Conservation (phyloP, 2,329 filamentous ascomycete genomes). For the Thermomyces lanuginosus region DNA sequence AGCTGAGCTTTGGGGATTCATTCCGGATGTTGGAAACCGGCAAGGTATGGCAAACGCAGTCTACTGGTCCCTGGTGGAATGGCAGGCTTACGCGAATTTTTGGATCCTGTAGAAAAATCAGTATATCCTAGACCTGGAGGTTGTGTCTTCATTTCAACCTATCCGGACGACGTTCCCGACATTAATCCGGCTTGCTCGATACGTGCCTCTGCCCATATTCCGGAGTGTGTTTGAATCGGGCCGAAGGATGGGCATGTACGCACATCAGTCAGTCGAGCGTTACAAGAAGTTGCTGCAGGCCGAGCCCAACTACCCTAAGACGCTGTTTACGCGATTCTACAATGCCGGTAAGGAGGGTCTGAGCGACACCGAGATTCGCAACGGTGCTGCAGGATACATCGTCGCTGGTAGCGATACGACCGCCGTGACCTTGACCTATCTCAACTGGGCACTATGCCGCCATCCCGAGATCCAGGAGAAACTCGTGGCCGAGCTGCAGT, state of each 20-base stretch:
- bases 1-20: slow-evolving; percentile 40
- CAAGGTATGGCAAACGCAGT: slow-evolving; percentile 19
- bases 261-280: slow-evolving; percentile 11
- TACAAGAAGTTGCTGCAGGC: slow-evolving; percentile 10
- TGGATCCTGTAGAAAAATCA: slow-evolving; percentile 21
- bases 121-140: slow-evolving; percentile 25
- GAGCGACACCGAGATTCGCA: slow-evolving; percentile 19
- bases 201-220: slow-evolving; percentile 13
- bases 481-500: slow-evolving; percentile 32
- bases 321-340: slow-evolving; percentile 21
- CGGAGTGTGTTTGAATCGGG: slow-evolving; percentile 8
- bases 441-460: slow-evolving; percentile 22
- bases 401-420: slow-evolving; percentile 39
- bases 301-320: slow-evolving; percentile 16
- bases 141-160: slow-evolving; percentile 3
- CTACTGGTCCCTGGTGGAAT: not conserved
- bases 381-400: slow-evolving; percentile 31
- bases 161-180: slow-evolving; percentile 10
- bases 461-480: slow-evolving; percentile 24
- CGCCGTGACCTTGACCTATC: slow-evolving; percentile 34
- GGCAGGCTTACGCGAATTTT: not conserved
- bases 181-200: slow-evolving; percentile 8
- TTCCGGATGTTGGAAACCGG: slow-evolving; percentile 37
- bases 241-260: slow-evolving; percentile 11
- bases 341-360: slow-evolving; percentile 12